Evolutionary conservation across 371 early-diverging fungal species (phyloP).

Genomic region (Mortierella sp.): DNA sequence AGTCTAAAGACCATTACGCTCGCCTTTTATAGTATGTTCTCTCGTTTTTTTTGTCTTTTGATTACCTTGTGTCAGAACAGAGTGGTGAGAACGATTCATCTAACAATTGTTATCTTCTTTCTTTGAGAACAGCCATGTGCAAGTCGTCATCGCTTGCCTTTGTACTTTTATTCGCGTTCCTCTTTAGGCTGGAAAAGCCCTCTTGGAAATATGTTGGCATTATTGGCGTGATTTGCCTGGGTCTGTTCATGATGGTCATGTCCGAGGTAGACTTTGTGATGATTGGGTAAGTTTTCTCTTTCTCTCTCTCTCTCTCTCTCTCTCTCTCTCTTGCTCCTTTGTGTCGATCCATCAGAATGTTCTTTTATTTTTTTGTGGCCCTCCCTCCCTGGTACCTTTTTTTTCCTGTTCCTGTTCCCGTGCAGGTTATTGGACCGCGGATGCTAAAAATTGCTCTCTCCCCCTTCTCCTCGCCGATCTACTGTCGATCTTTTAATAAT

Average conservation of each 20-base stretch:
- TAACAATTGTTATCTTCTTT: constrained; percentile 10
- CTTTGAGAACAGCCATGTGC: constrained; percentile 77
- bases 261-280: constrained; percentile 80
- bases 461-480: too few species aligned
- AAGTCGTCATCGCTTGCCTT: constrained; percentile 91
- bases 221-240: constrained; percentile 80
- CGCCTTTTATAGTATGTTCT: constrained; percentile 83
- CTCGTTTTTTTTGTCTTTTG: not conserved
- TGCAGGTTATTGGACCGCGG: too few species aligned
- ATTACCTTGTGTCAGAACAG: not conserved
- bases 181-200: constrained; percentile 84
- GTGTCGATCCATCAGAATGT: too few species aligned
- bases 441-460: too few species aligned
- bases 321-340: too few species aligned
- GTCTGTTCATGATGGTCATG: constrained; percentile 88
- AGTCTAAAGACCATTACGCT: constrained; percentile 87
- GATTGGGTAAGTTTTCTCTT: constrained; percentile 59
- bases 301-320: not conserved
- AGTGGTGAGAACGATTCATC: not conserved
- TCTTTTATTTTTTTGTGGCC: too few species aligned
- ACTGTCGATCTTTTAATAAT: too few species aligned
- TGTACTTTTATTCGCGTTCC: constrained; percentile 88
- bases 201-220: constrained; percentile 73
- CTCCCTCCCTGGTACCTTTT: too few species aligned
- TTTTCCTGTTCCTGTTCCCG: too few species aligned